These are phyloP conservation scores for Ploettnerulaceae sp. DNA, from an alignment of 2,329 filamentous ascomycete species.

Conservation along the genomic window DNA sequence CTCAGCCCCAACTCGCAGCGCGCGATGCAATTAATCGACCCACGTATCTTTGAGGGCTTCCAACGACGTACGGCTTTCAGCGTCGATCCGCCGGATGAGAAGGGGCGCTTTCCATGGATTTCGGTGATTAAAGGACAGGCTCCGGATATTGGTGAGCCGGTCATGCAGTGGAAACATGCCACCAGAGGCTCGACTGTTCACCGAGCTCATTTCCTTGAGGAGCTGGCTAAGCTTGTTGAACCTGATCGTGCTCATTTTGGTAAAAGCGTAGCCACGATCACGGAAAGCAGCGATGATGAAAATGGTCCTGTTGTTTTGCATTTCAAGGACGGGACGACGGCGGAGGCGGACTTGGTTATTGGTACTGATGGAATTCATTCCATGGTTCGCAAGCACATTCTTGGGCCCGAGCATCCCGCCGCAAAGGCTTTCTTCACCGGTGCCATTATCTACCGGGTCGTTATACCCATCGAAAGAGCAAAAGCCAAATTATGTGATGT, in stretches of 20 bases:
- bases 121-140: too few relatives aligned
- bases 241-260: conserved; percentile 28
- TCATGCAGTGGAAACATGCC: too few relatives aligned
- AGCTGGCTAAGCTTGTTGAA: conserved; percentile 37
- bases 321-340: conserved; percentile 40
- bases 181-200: too few relatives aligned
- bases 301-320: conserved; percentile 28
- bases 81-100: conserved; percentile 27
- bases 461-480: too few relatives aligned
- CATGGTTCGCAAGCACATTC: conserved; percentile 36
- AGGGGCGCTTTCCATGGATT: background rate
- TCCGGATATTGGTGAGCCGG: too few relatives aligned
- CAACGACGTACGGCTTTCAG: conserved; percentile 14
- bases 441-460: too few relatives aligned
- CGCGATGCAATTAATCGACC: conserved; percentile 18
- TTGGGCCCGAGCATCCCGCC: background rate
- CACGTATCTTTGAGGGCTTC: conserved; percentile 16
- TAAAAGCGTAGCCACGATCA: conserved; percentile 29
- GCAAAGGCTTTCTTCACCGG: conserved; percentile 18
- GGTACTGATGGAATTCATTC: conserved; percentile 55
- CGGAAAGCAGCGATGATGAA: conserved; percentile 13
- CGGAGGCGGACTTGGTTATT: conserved; percentile 36
- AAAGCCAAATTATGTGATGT: too few relatives aligned
- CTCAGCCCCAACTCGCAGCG: conserved; percentile 19
- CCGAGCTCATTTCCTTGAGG: conserved; percentile 39